Conservation (phyloP, 202 grass and related monocot species). For the Setaria viridis region DNA sequence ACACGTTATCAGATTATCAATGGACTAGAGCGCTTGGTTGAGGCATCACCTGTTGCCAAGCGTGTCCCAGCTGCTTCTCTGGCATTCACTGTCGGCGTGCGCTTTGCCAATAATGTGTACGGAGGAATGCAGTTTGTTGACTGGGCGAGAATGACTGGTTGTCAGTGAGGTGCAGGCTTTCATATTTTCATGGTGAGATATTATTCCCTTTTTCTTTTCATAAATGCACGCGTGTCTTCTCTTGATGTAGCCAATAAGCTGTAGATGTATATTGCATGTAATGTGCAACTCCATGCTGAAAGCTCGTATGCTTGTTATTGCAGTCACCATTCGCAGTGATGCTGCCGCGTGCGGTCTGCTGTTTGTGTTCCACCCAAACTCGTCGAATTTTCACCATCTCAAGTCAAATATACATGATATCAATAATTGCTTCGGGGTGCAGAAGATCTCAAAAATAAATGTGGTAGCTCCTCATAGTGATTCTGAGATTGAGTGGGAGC, state of each 20-base stretch:
- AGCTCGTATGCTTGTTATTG: conserved; percentile 32
- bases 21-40: conserved; percentile 80
- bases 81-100: conserved; percentile 89
- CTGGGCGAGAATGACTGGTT: conserved; percentile 86
- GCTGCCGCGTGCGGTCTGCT: background rate
- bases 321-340: conserved; percentile 36
- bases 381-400: conserved; percentile 36
- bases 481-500: background rate
- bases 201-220: background rate
- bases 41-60: conserved; percentile 80
- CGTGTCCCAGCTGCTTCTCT: conserved; percentile 68
- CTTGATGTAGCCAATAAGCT: conserved; percentile 3
- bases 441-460: conserved; percentile 34
- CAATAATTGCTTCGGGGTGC: conserved; percentile 23
- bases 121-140: conserved; percentile 99
- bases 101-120: conserved; percentile 90
- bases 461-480: background rate
- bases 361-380: conserved; percentile 30
- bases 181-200: conserved; percentile 36
- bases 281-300: background rate
- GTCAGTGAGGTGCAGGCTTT: conserved; percentile 55
- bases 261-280: background rate
- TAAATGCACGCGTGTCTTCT: background rate
- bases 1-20: conserved; percentile 98
- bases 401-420: conserved; percentile 11